Evolutionary conservation across 2,329 filamentous ascomycete genomes (phyloP), one percentile per base, ranked within the genome.

Genomic region (Myriosclerotinia curreyana): DNA sequence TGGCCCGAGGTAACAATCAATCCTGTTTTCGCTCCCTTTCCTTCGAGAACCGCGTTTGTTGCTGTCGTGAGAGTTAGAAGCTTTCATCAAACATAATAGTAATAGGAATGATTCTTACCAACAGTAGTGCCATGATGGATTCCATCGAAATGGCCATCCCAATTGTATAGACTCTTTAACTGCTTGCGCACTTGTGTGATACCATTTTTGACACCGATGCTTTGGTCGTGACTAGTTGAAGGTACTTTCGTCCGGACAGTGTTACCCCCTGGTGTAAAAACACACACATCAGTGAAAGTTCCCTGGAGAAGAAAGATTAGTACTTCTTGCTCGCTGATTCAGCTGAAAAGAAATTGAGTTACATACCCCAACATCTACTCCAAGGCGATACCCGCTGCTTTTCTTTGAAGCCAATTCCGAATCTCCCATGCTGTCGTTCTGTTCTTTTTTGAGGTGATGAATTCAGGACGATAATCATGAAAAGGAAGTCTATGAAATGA

Each of bases 361-460:
- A n/a, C 60, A 9, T 22, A 55, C 60, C 20, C 51, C 60, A 31
- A 55, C 60, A 62, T 62, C 51, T 48, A 62, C 60, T 11, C 51
- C 50, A 14, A 55, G 17, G 6, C 42, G 28, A 55, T 62, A 62
- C 6, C 50, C 51, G 31, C 28, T 49, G n/a, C 28, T 25, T 12
- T 55, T 36, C 1, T 3, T 22, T 31, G 53, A 0, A 8, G 15
- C n/a, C 1, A n/a, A 12, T 20, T 9, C 28, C 38, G 42, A 17
- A 36, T 55, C 50, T 38, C 40, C 31, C 50, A 55, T 49, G 15
- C 3, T 62, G 28, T 20, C 7, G 22, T 4, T 14, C 11, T 55
- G 38, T 15, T 42, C 22, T 55, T 55, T 28, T 22, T 28, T 12
- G 52, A 9, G 8, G 22, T 12, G 5, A 5, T 28, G 14, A 22